Base-by-base conservation (phyloP, 2,329 filamentous ascomycete genomes). In the Botrytis hyacinthi region DNA sequence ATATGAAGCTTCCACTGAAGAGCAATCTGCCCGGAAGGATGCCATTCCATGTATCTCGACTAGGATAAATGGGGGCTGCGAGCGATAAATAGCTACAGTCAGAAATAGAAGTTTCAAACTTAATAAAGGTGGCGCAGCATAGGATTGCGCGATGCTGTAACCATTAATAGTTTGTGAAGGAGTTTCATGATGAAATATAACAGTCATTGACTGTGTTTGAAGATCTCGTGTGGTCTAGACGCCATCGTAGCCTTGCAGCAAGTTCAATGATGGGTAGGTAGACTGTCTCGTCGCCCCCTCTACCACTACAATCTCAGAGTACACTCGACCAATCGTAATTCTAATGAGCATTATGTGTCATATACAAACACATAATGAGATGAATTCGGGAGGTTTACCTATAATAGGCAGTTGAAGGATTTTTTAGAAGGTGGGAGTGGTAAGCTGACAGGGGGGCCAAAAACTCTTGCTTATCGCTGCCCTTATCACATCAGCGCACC, bases 1-100 rank as follows among this genome's bases (percentile, higher is more conserved):
- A 72, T 68, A 72, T 68, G 70, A 48, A 59, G 70, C 61, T 72
- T 72, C 62, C 40, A 59, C 37, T 59, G 32, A 42, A 57, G 26
- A 48, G 35, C 8, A 46, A 32, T 37, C 48, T 48, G 20, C 46
- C 62, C 35, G 8, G 51, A 18, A 68, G 62, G 70, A 72, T 72
- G 63, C 22, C 61, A 42, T 59, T 40, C 70, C 70, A 67, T 72
- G 70, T 26, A 48, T 16, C 16, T 37, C 16, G 18, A 48, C 32
- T 60, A 68, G 51, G 37, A 48, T 66, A 46, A 57, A 60, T 68
- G 37, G 62, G 65, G 29, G 51, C 46, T n/a, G 62, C 42, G 62
- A 14, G 62, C n/a, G 22, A 68, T 48, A 68, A 68, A 72, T 60
- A 68, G 48, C 37, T 66, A 68, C 48, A 68, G 29, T 44, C 26